Percentiles rank a stretch among this genome's conserved stretches.
Conservation (phyloP, 495 filamentous ascomycete species). For the Penicillium bialowiezense region DNA sequence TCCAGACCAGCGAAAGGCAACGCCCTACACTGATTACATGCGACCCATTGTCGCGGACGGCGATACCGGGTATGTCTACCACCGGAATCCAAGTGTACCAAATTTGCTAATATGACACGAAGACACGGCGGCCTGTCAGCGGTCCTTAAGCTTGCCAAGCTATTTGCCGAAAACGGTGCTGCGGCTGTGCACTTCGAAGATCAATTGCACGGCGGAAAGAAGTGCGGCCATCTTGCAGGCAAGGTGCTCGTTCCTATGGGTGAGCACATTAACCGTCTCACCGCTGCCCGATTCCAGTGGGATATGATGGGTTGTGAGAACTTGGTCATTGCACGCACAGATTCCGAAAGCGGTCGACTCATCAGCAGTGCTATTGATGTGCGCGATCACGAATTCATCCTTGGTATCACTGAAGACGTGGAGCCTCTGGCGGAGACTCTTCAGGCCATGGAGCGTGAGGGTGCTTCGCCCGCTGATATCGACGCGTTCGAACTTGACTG, state of each 20-base stretch:
- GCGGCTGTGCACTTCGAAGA: constrained; percentile 98
- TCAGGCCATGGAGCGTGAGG: constrained; percentile 82
- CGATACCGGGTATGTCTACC: constrained; percentile 70
- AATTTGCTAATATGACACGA: constrained; percentile 2
- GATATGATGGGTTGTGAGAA: constrained; percentile 96
- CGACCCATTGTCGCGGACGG: constrained; percentile 97
- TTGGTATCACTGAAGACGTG: constrained; percentile 70
- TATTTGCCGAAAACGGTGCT: constrained; percentile 97
- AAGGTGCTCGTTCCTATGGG: constrained; percentile 93
- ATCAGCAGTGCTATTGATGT: constrained; percentile 88
- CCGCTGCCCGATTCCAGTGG: constrained; percentile 94
- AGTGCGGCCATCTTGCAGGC: constrained; percentile 94
- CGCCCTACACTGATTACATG: constrained; percentile 86
- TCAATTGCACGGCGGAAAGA: constrained; percentile 96
- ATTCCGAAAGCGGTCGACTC: constrained; percentile 88
- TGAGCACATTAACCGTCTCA: constrained; percentile 93
- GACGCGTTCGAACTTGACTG: constrained; percentile 83
- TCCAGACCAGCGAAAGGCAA: constrained; percentile 63
- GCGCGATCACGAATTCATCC: constrained; percentile 94
- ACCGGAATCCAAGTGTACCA: background rate
- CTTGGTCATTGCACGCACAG: constrained; percentile 88
- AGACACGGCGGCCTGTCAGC: constrained; percentile 82
- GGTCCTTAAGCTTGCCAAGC: constrained; percentile 93
- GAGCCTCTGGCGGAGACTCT: constrained; percentile 83
- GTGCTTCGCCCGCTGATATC: constrained; percentile 75